A percentile compares a stretch with the other conserved stretches of the same genome.
Evolutionary conservation across 2,329 filamentous ascomycete genomes (phyloP).

Genomic region (Colletotrichum karsti): DNA sequence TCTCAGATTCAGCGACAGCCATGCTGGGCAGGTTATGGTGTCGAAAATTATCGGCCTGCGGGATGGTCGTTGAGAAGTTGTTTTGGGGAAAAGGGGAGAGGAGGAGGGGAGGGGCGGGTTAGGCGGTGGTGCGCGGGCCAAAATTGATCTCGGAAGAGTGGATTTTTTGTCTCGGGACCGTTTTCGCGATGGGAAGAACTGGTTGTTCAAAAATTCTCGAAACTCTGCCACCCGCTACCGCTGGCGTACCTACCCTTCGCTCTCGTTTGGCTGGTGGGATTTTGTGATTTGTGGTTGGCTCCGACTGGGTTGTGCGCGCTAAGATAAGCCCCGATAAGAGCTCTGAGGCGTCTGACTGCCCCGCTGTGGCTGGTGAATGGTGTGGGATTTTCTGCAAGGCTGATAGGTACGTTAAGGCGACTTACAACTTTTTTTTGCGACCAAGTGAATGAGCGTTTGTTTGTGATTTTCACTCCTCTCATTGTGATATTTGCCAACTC

Average conservation of each 20-base stretch:
- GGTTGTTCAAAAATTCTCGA: slow-evolving; percentile 14
- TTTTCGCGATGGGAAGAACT: slow-evolving; percentile 20
- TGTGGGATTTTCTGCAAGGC: slow-evolving; percentile 33
- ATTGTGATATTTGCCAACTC: background rate
- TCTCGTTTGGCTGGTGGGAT: slow-evolving; percentile 44
- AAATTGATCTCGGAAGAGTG: slow-evolving; percentile 32
- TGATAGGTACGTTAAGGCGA: slow-evolving; percentile 14
- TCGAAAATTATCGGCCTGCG: slow-evolving; percentile 6
- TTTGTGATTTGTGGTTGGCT: slow-evolving; percentile 53
- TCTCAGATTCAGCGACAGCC: slow-evolving; percentile 76
- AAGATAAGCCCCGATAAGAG: slow-evolving; percentile 50
- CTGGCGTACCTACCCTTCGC: slow-evolving; percentile 26
- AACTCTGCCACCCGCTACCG: slow-evolving; percentile 14
- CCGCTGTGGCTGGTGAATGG: slow-evolving; percentile 31
- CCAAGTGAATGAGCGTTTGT: background rate
- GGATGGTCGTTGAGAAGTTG: slow-evolving; percentile 28
- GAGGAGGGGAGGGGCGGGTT: slow-evolving; percentile 20
- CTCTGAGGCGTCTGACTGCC: slow-evolving; percentile 30
- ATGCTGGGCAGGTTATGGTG: slow-evolving; percentile 66
- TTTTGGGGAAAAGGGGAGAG: slow-evolving; percentile 27
- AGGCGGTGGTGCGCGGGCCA: slow-evolving; percentile 22
- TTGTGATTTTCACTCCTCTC: background rate
- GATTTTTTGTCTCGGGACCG: slow-evolving; percentile 28
- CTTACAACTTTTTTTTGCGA: slow-evolving; percentile 30
- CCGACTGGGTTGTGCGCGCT: slow-evolving; percentile 61